A percentile compares a stretch with the other conserved stretches of the same genome.
Evolutionary conservation across 1,284 basidiomycete species (phyloP).

Genomic region (Hortiboletus rubellus): DNA sequence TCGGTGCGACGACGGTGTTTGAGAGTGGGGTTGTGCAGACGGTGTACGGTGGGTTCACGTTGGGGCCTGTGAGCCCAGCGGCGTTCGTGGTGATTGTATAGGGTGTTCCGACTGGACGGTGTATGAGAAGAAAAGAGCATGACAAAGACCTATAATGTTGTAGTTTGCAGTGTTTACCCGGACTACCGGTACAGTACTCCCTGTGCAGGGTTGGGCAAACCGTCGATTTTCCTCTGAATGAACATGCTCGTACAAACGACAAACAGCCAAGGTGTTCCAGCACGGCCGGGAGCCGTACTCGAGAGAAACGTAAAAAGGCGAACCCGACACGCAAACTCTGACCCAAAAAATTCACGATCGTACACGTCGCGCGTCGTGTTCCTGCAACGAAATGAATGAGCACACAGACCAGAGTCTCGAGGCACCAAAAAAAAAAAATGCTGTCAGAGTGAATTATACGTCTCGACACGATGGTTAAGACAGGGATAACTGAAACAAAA

Average conservation of each 20-base stretch:
- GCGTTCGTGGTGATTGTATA: slow-evolving; percentile 19
- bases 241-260: too few species aligned
- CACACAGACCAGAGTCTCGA: neutral
- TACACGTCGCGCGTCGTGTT: too few species aligned
- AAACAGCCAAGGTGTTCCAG: too few species aligned
- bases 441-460: slow-evolving; percentile 39
- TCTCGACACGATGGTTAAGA: slow-evolving; percentile 66
- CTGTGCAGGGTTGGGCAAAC: too few species aligned
- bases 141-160: neutral
- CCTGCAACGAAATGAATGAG: neutral
- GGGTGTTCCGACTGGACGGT: slow-evolving; percentile 19
- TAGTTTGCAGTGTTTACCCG: neutral
- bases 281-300: too few species aligned
- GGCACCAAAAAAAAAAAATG: neutral
- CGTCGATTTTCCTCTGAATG: too few species aligned
- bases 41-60: slow-evolving; percentile 5
- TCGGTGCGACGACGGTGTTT: slow-evolving; percentile 5
- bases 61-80: slow-evolving; percentile 27
- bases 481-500: slow-evolving; percentile 59
- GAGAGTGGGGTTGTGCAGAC: slow-evolving; percentile 18
- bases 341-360: too few species aligned
- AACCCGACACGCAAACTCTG: too few species aligned
- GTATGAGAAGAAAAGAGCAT: neutral
- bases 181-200: too few species aligned
- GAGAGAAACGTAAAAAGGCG: too few species aligned